These are phyloP conservation scores for Gentiana straminea DNA, from an alignment of 257 asterid species.

Conservation along the genomic window DNA sequence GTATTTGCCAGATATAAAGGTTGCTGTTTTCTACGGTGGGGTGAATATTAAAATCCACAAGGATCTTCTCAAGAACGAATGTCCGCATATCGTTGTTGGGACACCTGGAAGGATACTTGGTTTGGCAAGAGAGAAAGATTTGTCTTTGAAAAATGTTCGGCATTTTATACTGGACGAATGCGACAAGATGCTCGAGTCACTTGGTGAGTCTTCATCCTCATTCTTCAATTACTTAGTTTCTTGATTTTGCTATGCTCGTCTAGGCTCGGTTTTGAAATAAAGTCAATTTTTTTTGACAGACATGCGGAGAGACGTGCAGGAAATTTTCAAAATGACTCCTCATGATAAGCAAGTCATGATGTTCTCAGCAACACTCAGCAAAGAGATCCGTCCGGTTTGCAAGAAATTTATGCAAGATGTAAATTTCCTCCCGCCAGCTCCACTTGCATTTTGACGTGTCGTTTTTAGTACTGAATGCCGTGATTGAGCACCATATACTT, in stretches of 20 bases:
- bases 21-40: conserved; percentile 82
- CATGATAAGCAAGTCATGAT: conserved; percentile 92
- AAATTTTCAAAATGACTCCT: conserved; percentile 84
- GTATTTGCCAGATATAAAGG: conserved; percentile 55
- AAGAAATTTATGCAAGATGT: conserved; percentile 94
- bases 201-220: conserved; percentile 33
- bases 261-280: neutral
- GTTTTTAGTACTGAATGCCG: conserved; percentile 36
- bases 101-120: conserved; percentile 81
- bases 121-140: conserved; percentile 67
- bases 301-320: conserved; percentile 90
- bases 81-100: conserved; percentile 82
- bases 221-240: neutral
- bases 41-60: conserved; percentile 64
- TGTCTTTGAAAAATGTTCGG: conserved; percentile 64
- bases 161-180: conserved; percentile 84
- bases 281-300: conserved; percentile 23
- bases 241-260: neutral
- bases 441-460: conserved; percentile 47
- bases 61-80: conserved; percentile 78
- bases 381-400: conserved; percentile 88
- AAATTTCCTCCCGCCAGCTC: conserved; percentile 62
- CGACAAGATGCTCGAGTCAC: conserved; percentile 89
- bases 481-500: conserved; percentile 42
- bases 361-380: conserved; percentile 89